Base-by-base conservation (phyloP, 2,329 filamentous ascomycete genomes). In the Chaetomium strumarium region DNA sequence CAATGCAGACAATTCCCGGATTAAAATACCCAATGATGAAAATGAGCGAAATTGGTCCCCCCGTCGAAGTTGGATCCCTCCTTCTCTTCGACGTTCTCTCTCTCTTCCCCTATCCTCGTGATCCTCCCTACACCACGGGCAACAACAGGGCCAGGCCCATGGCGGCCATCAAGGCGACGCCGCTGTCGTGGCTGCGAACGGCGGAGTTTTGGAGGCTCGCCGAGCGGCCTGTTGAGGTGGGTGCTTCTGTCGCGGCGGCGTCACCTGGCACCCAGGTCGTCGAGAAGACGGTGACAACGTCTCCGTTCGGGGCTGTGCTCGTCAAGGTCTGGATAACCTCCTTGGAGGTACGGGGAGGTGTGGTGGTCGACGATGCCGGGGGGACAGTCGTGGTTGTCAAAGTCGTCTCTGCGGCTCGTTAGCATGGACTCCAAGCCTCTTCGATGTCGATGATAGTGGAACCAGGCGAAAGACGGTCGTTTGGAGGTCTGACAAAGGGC, bases 211-310 rank as follows among this genome's bases (percentile, higher is more conserved):
- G 68, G 17, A 70, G 64, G 19, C 56, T 64, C 17, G 24, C 24
- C 24, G 62, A 62, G 31, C 68, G 66, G 16, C 56, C 67, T 9
- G 68, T 64, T 5, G 69, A 66, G 48, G 44, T 65, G 8, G 63
- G 53, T 14, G 58, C 63, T 3, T 62, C 64, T 2, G 49, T 67
- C 16, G 60, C 43, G 10, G 29, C 50, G 1, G 73, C 70, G 11
- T 71, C 67, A 37, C 74, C 71, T 19, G 68, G 70, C 2, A 79
- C 75, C 61, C 68, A 75, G 0, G 75, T 75, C 1, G 76, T 79
- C n/a, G 70, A 70, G 11, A 75, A 78, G 45, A 78, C 64, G 12
- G 72, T 69, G 3, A 71, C 70, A 49, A 74, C 66, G 31, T 68
- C 70, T 24, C 77, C 77, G 45, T 75, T 65, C 12, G 66, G 59